Conservation (phyloP, 306 rosid species). For the Acacia confusa region DNA sequence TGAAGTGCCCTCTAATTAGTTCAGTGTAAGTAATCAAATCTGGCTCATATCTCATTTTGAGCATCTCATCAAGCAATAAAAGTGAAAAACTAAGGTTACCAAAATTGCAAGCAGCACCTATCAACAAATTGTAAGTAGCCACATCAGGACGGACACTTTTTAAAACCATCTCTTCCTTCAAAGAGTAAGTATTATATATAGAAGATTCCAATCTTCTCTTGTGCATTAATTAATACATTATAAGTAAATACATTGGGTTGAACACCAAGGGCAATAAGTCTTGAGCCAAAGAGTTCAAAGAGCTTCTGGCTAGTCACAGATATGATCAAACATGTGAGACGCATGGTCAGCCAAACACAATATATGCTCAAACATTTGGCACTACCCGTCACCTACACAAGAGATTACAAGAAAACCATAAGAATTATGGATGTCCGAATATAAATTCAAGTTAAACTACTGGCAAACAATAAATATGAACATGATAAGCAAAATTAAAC, state of each 20-base stretch:
- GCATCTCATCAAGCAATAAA: constrained; percentile 59
- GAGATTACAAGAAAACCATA: neutral
- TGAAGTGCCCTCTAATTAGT: constrained; percentile 63
- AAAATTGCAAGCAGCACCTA: constrained; percentile 57
- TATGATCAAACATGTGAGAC: neutral
- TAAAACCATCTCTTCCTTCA: constrained; percentile 67
- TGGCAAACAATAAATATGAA: too few relatives aligned
- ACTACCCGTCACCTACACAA: neutral
- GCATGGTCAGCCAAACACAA: too few relatives aligned
- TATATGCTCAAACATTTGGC: neutral
- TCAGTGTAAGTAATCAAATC: constrained; percentile 75
- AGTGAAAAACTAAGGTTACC: constrained; percentile 44
- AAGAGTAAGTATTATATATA: constrained; percentile 43
- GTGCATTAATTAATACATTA: constrained; percentile 78
- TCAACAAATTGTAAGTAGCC: constrained; percentile 80
- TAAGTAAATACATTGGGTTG: constrained; percentile 71
- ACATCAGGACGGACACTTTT: constrained; percentile 62
- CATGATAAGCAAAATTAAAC: too few relatives aligned
- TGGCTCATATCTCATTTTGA: constrained; percentile 54
- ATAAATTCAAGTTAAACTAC: too few relatives aligned
- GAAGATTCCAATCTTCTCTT: constrained; percentile 55
- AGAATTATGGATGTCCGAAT: neutral
- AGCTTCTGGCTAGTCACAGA: neutral
- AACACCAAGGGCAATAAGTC: constrained; percentile 42
- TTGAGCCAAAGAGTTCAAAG: neutral